Base-by-base conservation (phyloP, 2,329 filamentous ascomycete genomes). In the Didymella pinodella region DNA sequence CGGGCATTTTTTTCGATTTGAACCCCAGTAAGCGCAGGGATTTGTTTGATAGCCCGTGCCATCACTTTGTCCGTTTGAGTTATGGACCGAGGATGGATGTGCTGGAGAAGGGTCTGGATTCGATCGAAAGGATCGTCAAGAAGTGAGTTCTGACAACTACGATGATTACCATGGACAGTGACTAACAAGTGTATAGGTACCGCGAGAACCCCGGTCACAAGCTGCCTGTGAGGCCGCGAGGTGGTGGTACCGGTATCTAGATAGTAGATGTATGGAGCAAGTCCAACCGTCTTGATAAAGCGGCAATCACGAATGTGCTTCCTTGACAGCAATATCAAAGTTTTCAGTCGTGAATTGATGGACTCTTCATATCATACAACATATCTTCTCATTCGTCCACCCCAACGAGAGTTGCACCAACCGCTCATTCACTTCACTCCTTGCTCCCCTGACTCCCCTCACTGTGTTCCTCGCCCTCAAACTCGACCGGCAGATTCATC, bases 1-100 rank as follows among this genome's bases (percentile, higher is more conserved):
- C 94, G 0, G 94, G 94, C 60, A 98, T 98, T 78, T 98, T 98
- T 85, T 98, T 98, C 77, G 94, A 98, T 73, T 80, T 98, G 65
- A 98, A 98, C 81, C 94, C 94, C 4, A 90, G 90, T 34, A 90
- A 92, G 77, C 86, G 94, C 65, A 85, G 94, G 75, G 94, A 98
- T 77, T 79, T 98, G 67, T 98, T 98, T 67, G 94, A 98, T 80
- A 92, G 88, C 67, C 94, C 94, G 59, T 97, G 94, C 79, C 94
- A 98, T 79, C 81, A 79, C 63, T 79, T 77, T 65, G 77, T 79
- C 18, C 54, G 77, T 14, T 50, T 79, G 58, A 78, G 75, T 34
- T 79, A 79, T 43, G 77, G 77, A 1, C 77, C 77, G 1, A 66
- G 71, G 29, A 78, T 78, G 77, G 77, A 79, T 58, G 69, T 75